A percentile compares a stretch with the other conserved stretches of the same genome.
Evolutionary conservation across 2,329 filamentous ascomycete species (phyloP).

Genomic region (Arthrobotrys megalospora): DNA sequence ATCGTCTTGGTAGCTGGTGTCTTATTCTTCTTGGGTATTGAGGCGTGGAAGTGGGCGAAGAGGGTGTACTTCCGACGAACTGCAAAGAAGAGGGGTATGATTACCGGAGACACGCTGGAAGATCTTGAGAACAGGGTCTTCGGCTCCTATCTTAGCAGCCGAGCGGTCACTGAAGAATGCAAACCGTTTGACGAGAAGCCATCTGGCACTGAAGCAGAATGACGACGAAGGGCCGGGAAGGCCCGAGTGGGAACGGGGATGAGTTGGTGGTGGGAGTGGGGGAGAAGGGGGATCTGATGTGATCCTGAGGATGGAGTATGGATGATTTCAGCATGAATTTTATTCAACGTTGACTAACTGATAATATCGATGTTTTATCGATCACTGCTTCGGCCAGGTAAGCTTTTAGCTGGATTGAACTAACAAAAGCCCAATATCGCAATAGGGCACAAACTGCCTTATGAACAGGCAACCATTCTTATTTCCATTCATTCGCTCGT

Average conservation of each 20-base stretch:
- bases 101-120: conserved; percentile 14
- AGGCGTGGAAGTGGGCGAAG: conserved; percentile 80
- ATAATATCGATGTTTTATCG: neutral
- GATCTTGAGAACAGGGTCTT: conserved; percentile 50
- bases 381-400: neutral
- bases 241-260: conserved; percentile 42
- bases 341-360: neutral
- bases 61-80: conserved; percentile 66
- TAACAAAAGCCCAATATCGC: neutral
- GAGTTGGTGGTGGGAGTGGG: neutral
- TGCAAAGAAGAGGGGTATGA: conserved; percentile 15
- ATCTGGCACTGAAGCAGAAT: conserved; percentile 25
- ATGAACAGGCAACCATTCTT: neutral
- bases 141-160: conserved; percentile 37
- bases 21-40: conserved; percentile 76
- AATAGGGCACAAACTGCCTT: neutral
- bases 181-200: conserved; percentile 42
- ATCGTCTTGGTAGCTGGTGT: conserved; percentile 75
- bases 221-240: conserved; percentile 54
- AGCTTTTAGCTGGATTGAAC: neutral
- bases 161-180: conserved; percentile 45
- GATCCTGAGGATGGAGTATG: neutral
- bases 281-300: neutral
- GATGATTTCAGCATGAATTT: neutral
- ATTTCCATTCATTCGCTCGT: conserved; percentile 2